phyloP scores from a whole-genome alignment of 106 monocot genomes.

The Phalaenopsis aphrodite region DNA sequence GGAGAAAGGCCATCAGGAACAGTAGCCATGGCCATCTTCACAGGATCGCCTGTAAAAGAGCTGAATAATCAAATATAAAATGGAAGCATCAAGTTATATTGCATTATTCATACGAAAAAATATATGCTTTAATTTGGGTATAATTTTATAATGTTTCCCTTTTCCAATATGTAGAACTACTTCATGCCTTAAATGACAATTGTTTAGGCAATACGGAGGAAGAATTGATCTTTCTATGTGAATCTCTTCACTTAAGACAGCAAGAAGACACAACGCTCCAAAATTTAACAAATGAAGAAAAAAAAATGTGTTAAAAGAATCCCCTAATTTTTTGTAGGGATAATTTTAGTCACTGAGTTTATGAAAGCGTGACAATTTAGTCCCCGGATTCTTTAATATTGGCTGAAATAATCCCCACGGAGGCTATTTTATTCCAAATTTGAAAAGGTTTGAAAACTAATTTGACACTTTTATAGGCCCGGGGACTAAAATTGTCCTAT shows the following conservation, averaged over 20 bases:
- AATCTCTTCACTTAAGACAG: background rate
- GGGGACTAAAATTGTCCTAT: too few species aligned
- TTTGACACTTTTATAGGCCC: too few species aligned
- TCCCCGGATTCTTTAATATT: too few species aligned
- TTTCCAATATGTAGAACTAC: background rate
- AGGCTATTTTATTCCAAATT: too few species aligned
- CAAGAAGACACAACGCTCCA: background rate
- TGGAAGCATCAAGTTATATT: background rate
- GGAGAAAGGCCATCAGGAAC: conserved; percentile 42
- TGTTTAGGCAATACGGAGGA: background rate
- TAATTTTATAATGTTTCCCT: background rate
- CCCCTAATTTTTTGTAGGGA: too few species aligned
- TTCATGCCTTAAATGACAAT: background rate
- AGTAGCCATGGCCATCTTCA: conserved; percentile 77
- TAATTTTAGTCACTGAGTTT: too few species aligned
- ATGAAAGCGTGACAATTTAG: too few species aligned
- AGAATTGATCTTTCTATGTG: background rate
- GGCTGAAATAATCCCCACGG: too few species aligned
- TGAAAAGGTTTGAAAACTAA: too few species aligned
- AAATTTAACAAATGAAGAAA: background rate
- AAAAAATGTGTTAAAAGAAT: background rate
- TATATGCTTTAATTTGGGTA: background rate
- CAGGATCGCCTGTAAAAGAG: conserved; percentile 49
- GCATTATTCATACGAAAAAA: background rate
- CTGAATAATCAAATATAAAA: background rate